Conservation (phyloP, 192 early-diverging fungal genomes). For the Phycomyces blakesleeanus region DNA sequence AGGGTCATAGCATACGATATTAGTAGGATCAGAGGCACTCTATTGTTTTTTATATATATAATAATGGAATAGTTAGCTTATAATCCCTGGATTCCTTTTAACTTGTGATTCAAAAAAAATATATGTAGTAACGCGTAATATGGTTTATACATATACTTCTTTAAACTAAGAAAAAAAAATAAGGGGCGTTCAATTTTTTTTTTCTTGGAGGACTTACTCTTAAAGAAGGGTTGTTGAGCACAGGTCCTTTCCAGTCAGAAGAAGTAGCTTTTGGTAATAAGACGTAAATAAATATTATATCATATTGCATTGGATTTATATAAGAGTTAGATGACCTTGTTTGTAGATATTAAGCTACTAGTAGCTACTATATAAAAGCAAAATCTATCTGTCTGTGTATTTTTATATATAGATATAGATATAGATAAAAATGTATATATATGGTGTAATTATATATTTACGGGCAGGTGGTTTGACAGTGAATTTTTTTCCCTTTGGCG, state of each 20-base stretch:
- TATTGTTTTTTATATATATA: too few relatives aligned
- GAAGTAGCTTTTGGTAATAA: constrained; percentile 45
- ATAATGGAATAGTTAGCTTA: too few relatives aligned
- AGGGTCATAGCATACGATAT: constrained; percentile 82
- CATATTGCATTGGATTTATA: too few relatives aligned
- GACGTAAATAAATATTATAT: too few relatives aligned
- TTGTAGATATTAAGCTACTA: too few relatives aligned
- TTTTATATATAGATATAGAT: background rate
- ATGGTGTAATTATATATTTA: background rate
- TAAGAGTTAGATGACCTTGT: too few relatives aligned
- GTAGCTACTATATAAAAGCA: too few relatives aligned
- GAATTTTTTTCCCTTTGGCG: constrained; percentile 8
- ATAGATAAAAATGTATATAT: background rate
- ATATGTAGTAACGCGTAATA: too few relatives aligned
- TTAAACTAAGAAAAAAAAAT: background rate
- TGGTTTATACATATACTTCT: too few relatives aligned
- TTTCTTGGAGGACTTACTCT: constrained; percentile 30
- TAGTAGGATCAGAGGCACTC: constrained; percentile 39
- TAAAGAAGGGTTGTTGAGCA: constrained; percentile 44
- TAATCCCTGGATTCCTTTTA: too few relatives aligned
- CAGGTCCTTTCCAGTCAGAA: constrained; percentile 48
- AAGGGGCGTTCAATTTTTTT: background rate
- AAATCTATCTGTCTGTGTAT: too few relatives aligned
- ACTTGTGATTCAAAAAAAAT: too few relatives aligned
- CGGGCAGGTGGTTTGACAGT: constrained; percentile 6